Evolutionary conservation across 371 early-diverging fungal genomes (phyloP), one percentile per base, ranked within the genome.

Genomic region (Syncephalastrum contaminatum): DNA sequence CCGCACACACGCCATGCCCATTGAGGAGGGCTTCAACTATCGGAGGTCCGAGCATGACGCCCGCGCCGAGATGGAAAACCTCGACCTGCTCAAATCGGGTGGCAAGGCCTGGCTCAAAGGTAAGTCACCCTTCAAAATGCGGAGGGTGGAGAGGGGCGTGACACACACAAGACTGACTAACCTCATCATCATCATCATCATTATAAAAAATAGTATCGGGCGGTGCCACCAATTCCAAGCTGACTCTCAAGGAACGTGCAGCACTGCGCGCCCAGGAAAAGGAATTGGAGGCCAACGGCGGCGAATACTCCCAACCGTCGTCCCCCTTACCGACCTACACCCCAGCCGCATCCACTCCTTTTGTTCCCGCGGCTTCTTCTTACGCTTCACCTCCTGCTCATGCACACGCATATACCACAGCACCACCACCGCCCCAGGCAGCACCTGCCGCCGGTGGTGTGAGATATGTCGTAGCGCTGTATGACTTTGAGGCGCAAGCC

Each of bases 401-500:
- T 30, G 36, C 36, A 30, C 10, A 6, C 12, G 10, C 36, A 30
- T 50, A 53, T 0, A 40, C 51, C 7, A 52, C 62, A 27, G 39
- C 56, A n/a, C 16, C 51, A 19, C 52, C 36, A 13, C 52, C 64
- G 14, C 24, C 59, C 10, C 56, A 57, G 19, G 57, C 65, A 15
- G 57, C 65, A 6, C 60, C 65, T 0, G 58, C 65, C 14, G 52
- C 47, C 24, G 60, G 57, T 15, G 42, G 25, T 14, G 52, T n/a
- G 2, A 21, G 43, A 24, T 77, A 70, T 56, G 78, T 76, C 14
- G 62, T 73, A 10, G 91, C 91, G 6, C 57, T 90, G 41, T 91
- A 89, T 62, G 88, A 90, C 59, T 91, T 84, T 56, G 73, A 75
- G 20, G 89, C 87, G 4, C 85, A 85, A 58, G 77, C 85, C 19